Percentiles rank a stretch among this genome's conserved stretches.
phyloP scores from a whole-genome alignment of 495 filamentous ascomycete genomes.

The Xylaria sp. region DNA sequence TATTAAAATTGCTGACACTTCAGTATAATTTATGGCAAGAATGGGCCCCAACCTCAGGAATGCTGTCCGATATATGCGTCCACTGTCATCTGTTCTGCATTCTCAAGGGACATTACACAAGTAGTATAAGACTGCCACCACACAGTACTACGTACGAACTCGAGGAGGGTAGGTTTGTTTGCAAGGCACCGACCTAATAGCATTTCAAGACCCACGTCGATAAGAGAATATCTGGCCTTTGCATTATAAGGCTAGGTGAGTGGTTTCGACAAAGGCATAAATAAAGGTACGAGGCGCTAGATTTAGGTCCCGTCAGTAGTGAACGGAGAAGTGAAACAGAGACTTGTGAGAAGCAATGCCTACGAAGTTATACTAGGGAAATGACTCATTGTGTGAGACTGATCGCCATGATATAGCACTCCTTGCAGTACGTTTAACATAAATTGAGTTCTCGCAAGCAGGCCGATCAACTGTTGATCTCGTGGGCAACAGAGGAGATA shows the following conservation, averaged over 20 bases:
- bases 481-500: neutral
- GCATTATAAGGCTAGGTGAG: neutral
- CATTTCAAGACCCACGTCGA: neutral
- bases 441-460: neutral
- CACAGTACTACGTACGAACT: neutral
- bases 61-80: neutral
- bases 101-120: neutral
- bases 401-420: conserved; percentile 12
- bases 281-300: too few relatives aligned
- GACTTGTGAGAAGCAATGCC: conserved; percentile 8
- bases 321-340: conserved; percentile 10
- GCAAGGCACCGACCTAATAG: neutral
- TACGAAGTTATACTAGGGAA: neutral
- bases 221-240: conserved; percentile 31
- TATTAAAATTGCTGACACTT: neutral
- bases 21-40: conserved; percentile 3
- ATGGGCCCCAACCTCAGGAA: conserved; percentile 7
- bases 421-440: conserved; percentile 24
- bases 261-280: conserved; percentile 13
- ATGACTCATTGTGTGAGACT: conserved; percentile 26
- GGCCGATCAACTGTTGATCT: conserved; percentile 1
- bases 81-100: conserved; percentile 3
- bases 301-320: neutral
- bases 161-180: conserved; percentile 26
- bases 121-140: conserved; percentile 14